These are phyloP conservation scores for Carex myosuroides DNA, from an alignment of 176 grass and related monocot species.

Conservation along the genomic window DNA sequence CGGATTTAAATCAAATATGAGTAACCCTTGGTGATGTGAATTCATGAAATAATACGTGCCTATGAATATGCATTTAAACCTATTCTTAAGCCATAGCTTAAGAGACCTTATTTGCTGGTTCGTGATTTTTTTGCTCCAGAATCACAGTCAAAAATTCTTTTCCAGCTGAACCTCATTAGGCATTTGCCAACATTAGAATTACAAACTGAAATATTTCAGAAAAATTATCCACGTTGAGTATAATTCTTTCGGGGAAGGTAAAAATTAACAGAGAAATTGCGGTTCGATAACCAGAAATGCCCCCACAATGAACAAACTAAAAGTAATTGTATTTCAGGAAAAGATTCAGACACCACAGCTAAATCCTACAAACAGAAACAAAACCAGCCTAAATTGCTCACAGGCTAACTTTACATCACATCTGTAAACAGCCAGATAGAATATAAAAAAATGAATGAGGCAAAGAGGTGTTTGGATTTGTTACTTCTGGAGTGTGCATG, in stretches of 20 bases:
- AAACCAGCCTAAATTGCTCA: background rate
- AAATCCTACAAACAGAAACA: background rate
- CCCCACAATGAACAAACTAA: background rate
- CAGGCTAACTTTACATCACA: background rate
- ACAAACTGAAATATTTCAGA: background rate
- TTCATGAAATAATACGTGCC: background rate
- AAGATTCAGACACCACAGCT: background rate
- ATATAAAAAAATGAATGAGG: background rate
- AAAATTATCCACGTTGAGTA: background rate
- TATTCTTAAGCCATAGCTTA: background rate
- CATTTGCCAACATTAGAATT: background rate
- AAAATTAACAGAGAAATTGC: background rate
- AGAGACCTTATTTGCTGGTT: no score
- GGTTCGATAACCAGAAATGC: background rate
- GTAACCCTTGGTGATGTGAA: no score
- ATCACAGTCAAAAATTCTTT: background rate
- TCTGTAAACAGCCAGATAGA: background rate
- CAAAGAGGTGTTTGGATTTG: background rate
- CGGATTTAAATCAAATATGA: no score
- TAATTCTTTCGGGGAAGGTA: background rate
- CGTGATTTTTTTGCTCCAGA: no score
- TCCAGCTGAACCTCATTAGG: background rate
- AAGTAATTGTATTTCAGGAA: background rate
- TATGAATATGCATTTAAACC: background rate
- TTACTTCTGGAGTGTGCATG: background rate